phyloP scores from a whole-genome alignment of 2,329 filamentous ascomycete genomes.

The Aureobasidium sp. region DNA sequence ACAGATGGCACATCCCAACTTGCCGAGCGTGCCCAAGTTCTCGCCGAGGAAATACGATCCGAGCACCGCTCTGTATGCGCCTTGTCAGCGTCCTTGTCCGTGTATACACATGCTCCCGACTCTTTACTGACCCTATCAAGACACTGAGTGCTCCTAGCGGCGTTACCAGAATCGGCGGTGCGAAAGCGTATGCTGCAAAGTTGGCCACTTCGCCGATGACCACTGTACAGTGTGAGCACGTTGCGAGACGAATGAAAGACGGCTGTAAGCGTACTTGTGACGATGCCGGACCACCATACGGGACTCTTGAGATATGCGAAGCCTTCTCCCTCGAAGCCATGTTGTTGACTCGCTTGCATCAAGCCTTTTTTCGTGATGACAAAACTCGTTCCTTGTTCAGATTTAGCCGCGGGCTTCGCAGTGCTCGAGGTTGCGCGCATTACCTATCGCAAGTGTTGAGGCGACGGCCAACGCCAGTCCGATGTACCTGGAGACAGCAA shows the following conservation, averaged over 20 bases:
- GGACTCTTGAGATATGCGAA: constrained; percentile 90
- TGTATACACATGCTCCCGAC: constrained; percentile 4
- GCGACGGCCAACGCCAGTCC: constrained; percentile 66
- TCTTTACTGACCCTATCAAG: constrained; percentile 58
- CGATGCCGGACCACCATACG: constrained; percentile 95
- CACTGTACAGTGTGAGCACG: constrained; percentile 47
- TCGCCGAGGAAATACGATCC: constrained; percentile 93
- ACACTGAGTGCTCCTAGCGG: constrained; percentile 90
- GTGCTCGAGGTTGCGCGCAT: constrained; percentile 22
- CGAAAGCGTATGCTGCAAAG: constrained; percentile 96
- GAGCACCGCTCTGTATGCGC: constrained; percentile 59
- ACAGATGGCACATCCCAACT: constrained; percentile 92
- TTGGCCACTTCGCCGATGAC: constrained; percentile 90
- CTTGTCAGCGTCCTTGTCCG: constrained; percentile 15
- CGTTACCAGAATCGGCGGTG: constrained; percentile 95
- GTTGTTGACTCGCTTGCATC: constrained; percentile 78
- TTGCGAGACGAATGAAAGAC: neutral
- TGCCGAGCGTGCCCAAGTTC: constrained; percentile 79
- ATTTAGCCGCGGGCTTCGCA: neutral
- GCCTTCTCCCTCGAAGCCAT: constrained; percentile 95
- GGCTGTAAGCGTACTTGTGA: constrained; percentile 56
- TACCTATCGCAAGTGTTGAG: constrained; percentile 69
- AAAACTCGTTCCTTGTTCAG: constrained; percentile 70
- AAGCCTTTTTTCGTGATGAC: constrained; percentile 99
- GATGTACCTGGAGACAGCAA: constrained; percentile 51